Conservation (phyloP, 2,329 filamentous ascomycete genomes). For the Neocucurbitaria cava region DNA sequence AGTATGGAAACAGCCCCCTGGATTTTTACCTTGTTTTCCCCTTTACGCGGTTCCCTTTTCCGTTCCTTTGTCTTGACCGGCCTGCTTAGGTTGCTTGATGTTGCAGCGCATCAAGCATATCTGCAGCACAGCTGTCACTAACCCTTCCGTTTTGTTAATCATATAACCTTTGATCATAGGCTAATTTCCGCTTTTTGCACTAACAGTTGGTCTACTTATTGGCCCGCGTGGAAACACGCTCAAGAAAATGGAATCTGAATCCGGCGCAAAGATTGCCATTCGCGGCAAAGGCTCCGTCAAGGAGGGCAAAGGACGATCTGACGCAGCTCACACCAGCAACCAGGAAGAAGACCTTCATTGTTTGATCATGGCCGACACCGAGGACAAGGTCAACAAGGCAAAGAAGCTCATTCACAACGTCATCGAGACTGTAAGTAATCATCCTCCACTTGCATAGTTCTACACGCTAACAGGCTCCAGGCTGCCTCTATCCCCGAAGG, state of each 20-base stretch:
- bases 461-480: constrained; percentile 59
- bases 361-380: constrained; percentile 98
- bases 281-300: constrained; percentile 99
- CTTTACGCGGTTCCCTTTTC: constrained; percentile 52
- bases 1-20: constrained; percentile 99
- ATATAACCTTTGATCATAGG: constrained; percentile 58
- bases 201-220: constrained; percentile 99
- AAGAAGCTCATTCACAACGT: constrained; percentile 98
- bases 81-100: constrained; percentile 45
- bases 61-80: constrained; percentile 55
- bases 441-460: background rate
- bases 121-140: constrained; percentile 52
- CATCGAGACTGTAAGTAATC: constrained; percentile 84
- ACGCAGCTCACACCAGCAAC: constrained; percentile 98
- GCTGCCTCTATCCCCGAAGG: constrained; percentile 98
- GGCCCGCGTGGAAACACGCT: constrained; percentile 99
- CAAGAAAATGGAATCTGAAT: constrained; percentile 99
- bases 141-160: constrained; percentile 44
- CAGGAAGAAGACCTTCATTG: constrained; percentile 99
- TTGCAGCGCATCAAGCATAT: constrained; percentile 37
- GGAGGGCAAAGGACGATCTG: constrained; percentile 98
- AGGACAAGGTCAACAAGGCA: constrained; percentile 99
- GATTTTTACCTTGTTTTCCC: too few species aligned
- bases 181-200: constrained; percentile 88
- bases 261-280: constrained; percentile 97